Percentiles rank a stretch among this genome's conserved stretches.
Evolutionary conservation across 805 yeast species (phyloP).

Genomic region (Torulaspora delbrueckii): DNA sequence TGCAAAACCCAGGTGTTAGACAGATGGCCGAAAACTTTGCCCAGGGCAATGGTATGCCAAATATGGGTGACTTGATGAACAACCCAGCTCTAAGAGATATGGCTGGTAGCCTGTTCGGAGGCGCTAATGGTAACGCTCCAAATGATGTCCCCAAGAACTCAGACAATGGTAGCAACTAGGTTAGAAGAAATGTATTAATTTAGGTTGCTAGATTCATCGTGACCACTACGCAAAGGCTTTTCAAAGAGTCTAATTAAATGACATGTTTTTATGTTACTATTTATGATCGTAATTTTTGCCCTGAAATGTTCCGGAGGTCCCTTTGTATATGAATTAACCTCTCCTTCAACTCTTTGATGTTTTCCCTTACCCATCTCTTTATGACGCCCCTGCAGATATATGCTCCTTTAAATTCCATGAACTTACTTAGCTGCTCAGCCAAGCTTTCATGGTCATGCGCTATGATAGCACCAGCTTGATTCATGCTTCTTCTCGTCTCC

Average conservation of each 20-base stretch:
- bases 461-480: conserved; percentile 44
- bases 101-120: conserved; percentile 69
- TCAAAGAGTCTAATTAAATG: background rate
- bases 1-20: conserved; percentile 75
- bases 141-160: conserved; percentile 13
- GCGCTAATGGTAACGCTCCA: conserved; percentile 27
- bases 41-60: conserved; percentile 60
- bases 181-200: background rate
- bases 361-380: conserved; percentile 10
- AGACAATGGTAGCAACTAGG: background rate
- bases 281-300: background rate
- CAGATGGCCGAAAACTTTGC: conserved; percentile 80
- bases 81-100: conserved; percentile 71
- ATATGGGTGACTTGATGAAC: conserved; percentile 66
- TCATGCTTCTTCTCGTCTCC: conserved; percentile 41
- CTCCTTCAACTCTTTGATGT: conserved; percentile 15
- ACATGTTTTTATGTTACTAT: background rate
- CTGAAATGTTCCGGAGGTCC: background rate
- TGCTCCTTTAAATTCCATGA: conserved; percentile 46
- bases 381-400: conserved; percentile 30
- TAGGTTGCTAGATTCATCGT: too few relatives aligned
- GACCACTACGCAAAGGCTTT: too few relatives aligned
- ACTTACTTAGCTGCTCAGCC: conserved; percentile 60
- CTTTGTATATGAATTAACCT: conserved; percentile 6
- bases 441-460: conserved; percentile 53